These are phyloP conservation scores for Venturia effusa DNA, from an alignment of 2,329 filamentous ascomycete genomes.

Conservation along the genomic window DNA sequence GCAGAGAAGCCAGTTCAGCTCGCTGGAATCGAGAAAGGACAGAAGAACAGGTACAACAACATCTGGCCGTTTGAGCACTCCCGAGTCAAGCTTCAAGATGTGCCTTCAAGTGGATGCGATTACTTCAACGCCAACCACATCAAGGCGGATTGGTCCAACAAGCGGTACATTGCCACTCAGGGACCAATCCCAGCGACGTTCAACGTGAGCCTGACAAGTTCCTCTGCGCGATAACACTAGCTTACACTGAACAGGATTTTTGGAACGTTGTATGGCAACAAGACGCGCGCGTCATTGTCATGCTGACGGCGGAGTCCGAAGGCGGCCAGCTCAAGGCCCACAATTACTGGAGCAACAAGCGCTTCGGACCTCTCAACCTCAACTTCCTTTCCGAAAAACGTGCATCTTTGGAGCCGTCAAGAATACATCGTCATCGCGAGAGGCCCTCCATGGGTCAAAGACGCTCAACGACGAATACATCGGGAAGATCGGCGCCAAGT, in stretches of 20 bases:
- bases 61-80: slow-evolving; percentile 95
- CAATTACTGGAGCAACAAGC: slow-evolving; percentile 74
- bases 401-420: slow-evolving; percentile 57
- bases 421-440: slow-evolving; percentile 35
- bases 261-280: slow-evolving; percentile 98
- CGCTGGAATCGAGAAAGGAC: slow-evolving; percentile 86
- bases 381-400: slow-evolving; percentile 72
- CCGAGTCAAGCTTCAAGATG: slow-evolving; percentile 65
- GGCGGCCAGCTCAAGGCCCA: slow-evolving; percentile 92
- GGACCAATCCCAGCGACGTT: slow-evolving; percentile 89
- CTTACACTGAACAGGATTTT: slow-evolving; percentile 57
- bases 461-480: slow-evolving; percentile 20
- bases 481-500: slow-evolving; percentile 12
- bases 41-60: slow-evolving; percentile 95
- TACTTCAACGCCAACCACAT: slow-evolving; percentile 94
- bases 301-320: slow-evolving; percentile 90
- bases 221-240: neutral
- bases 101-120: slow-evolving; percentile 62
- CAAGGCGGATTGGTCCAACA: slow-evolving; percentile 69
- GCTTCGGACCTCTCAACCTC: slow-evolving; percentile 68
- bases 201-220: slow-evolving; percentile 49
- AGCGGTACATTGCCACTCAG: slow-evolving; percentile 91
- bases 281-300: slow-evolving; percentile 87
- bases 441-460: slow-evolving; percentile 24
- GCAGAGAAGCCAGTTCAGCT: slow-evolving; percentile 52